Evolutionary conservation across 768 basidiomycete genomes (phyloP).

Genomic region (Phanerochaete carnosa): DNA sequence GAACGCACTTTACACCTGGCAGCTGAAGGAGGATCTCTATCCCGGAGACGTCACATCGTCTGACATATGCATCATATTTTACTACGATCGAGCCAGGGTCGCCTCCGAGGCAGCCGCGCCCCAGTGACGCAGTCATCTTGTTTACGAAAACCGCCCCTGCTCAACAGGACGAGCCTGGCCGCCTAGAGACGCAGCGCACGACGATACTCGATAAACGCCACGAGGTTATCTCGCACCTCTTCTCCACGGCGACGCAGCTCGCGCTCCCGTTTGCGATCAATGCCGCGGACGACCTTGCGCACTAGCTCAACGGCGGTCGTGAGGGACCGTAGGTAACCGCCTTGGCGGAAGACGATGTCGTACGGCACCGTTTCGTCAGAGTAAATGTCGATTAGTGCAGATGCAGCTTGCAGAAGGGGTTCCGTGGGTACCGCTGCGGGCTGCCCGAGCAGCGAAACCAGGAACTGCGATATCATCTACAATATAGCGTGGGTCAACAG

Average conservation of each 20-base stretch:
- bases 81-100: neutral
- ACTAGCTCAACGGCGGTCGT: slow-evolving; percentile 58
- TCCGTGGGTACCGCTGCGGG: slow-evolving; percentile 48
- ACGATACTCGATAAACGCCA: slow-evolving; percentile 75
- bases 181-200: slow-evolving; percentile 45
- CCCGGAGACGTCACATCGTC: slow-evolving; percentile 1
- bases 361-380: slow-evolving; percentile 82
- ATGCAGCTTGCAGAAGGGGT: slow-evolving; percentile 70
- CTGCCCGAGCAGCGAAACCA: slow-evolving; percentile 61
- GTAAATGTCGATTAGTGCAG: slow-evolving; percentile 89
- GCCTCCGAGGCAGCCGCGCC: neutral
- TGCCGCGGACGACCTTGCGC: slow-evolving; percentile 56
- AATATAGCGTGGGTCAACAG: neutral
- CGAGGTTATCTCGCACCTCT: slow-evolving; percentile 71
- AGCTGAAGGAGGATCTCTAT: neutral
- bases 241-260: slow-evolving; percentile 70
- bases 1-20: neutral
- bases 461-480: slow-evolving; percentile 61
- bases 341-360: slow-evolving; percentile 76
- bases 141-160: neutral
- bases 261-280: slow-evolving; percentile 61
- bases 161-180: neutral
- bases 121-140: neutral
- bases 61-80: neutral
- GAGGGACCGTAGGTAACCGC: slow-evolving; percentile 52